Evolutionary conservation across 257 asterid genomes (phyloP).

Genomic region (Solanum commersonii): DNA sequence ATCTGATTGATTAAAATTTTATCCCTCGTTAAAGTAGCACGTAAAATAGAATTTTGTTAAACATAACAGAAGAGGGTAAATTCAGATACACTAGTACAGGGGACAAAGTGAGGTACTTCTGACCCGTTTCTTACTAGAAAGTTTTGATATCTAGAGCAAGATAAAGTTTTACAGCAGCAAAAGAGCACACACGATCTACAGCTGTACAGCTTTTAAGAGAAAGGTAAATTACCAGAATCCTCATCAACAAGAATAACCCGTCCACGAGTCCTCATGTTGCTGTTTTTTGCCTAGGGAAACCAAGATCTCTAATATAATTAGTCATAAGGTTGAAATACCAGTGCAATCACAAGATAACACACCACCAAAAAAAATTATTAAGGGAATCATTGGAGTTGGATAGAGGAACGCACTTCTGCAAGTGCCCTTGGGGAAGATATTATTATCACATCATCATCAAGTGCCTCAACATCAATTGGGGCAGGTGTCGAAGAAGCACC

Average conservation of each 20-base stretch:
- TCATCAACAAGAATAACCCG: constrained; percentile 58
- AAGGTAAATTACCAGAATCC: constrained; percentile 48
- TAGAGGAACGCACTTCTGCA: constrained; percentile 19
- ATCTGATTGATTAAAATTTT: background rate
- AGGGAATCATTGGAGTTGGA: background rate
- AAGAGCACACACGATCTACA: background rate
- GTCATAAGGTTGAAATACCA: background rate
- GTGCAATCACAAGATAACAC: background rate
- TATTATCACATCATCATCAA: constrained; percentile 32
- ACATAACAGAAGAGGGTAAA: background rate
- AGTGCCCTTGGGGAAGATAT: constrained; percentile 31
- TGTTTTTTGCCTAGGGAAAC: constrained; percentile 56
- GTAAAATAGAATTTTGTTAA: background rate
- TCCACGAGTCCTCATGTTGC: constrained; percentile 46
- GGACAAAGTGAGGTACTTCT: background rate
- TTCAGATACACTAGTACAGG: background rate
- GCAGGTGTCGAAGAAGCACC: background rate
- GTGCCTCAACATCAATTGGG: constrained; percentile 33
- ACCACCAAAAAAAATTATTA: background rate
- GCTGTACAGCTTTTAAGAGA: background rate
- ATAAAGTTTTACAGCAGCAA: background rate
- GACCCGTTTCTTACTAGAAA: background rate
- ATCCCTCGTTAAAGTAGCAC: background rate
- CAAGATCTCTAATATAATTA: constrained; percentile 3
- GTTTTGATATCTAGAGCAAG: background rate